Percentiles rank a stretch among this genome's conserved stretches.
Conservation (phyloP, 768 basidiomycete genomes). For the Boletales sp. region DNA sequence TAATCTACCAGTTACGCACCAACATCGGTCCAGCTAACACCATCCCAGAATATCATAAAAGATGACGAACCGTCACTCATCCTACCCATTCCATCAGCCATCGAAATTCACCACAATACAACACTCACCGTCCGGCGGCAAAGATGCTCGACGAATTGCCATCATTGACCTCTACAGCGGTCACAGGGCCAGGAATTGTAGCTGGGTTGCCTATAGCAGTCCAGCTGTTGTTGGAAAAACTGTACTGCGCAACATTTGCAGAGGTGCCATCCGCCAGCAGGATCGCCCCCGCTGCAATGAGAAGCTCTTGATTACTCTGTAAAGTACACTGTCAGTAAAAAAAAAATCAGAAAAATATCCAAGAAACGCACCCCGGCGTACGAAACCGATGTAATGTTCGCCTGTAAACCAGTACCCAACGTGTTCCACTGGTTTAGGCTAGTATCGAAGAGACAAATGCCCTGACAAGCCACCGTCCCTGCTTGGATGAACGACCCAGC, state of each 20-base stretch:
- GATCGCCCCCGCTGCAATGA: constrained; percentile 82
- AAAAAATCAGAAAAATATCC: background rate
- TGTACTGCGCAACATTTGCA: constrained; percentile 72
- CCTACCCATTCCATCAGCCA: constrained; percentile 27
- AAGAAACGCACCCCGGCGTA: constrained; percentile 69
- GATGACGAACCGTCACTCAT: constrained; percentile 56
- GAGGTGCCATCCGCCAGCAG: constrained; percentile 57
- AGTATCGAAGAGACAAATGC: constrained; percentile 75
- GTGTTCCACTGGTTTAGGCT: constrained; percentile 70
- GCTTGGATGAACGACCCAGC: constrained; percentile 86
- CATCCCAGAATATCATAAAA: constrained; percentile 87
- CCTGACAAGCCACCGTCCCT: constrained; percentile 69
- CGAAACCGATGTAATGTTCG: constrained; percentile 73
- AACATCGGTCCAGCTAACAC: constrained; percentile 65
- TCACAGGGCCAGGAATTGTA: constrained; percentile 83
- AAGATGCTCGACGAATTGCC: constrained; percentile 82
- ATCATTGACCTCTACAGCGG: constrained; percentile 82
- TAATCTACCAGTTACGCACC: constrained; percentile 37
- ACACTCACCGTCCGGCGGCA: constrained; percentile 78
- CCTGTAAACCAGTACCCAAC: constrained; percentile 77
- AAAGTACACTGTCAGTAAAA: constrained; percentile 1
- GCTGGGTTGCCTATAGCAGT: constrained; percentile 53
- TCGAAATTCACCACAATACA: background rate
- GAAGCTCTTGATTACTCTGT: constrained; percentile 60
- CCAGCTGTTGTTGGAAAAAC: constrained; percentile 76